Conservation (phyloP, 2,329 filamentous ascomycete species). For the Pezicula carpinea region DNA sequence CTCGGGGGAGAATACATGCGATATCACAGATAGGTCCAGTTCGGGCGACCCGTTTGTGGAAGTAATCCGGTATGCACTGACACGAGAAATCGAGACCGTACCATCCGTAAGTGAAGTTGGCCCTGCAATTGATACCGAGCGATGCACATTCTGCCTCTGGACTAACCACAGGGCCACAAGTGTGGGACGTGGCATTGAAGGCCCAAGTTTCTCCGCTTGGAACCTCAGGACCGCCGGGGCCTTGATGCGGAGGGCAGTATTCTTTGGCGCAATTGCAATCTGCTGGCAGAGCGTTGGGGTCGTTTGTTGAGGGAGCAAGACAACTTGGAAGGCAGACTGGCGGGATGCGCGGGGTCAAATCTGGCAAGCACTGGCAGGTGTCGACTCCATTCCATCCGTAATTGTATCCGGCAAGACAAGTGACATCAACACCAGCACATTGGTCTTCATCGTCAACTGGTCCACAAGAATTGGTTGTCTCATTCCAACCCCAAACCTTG, state of each 20-base stretch:
- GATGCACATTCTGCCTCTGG: neutral
- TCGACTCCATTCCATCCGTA: slow-evolving; percentile 1
- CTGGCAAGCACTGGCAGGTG: neutral
- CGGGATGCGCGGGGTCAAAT: neutral
- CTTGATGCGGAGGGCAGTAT: neutral
- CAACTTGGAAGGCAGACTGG: neutral
- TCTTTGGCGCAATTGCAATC: neutral
- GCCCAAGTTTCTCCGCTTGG: neutral
- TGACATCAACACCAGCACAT: neutral
- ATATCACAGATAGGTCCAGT: neutral
- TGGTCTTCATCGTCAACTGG: neutral
- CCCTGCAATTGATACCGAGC: neutral
- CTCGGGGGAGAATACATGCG: neutral
- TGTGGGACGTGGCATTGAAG: neutral
- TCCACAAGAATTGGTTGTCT: neutral
- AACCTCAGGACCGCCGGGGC: neutral
- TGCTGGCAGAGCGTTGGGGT: neutral
- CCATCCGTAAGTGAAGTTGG: neutral
- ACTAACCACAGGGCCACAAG: neutral
- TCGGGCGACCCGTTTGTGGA: neutral
- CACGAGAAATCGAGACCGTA: neutral
- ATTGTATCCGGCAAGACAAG: neutral
- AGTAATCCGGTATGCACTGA: neutral
- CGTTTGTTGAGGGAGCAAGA: neutral
- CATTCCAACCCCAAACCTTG: neutral